Evolutionary conservation across 345 rosid genomes (phyloP).

Genomic region (Salix viminalis): DNA sequence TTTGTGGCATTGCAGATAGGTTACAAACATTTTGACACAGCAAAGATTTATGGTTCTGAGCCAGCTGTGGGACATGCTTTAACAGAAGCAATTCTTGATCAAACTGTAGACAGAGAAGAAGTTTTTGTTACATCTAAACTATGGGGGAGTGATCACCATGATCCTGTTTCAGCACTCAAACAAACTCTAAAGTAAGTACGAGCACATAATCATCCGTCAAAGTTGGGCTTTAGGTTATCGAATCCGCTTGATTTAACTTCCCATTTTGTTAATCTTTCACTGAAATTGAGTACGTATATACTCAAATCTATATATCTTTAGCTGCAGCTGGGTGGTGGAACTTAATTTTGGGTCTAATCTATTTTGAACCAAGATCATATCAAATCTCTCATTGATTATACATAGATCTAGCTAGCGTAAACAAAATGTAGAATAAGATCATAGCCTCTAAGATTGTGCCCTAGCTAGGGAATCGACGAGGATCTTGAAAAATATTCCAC

Average conservation of each 20-base stretch:
- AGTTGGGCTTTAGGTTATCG: neutral
- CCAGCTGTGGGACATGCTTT: conserved; percentile 72
- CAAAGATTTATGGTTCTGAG: conserved; percentile 80
- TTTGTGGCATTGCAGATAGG: conserved; percentile 48
- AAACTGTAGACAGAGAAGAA: conserved; percentile 49
- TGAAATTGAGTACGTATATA: neutral
- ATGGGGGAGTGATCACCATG: conserved; percentile 80
- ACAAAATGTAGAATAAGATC: too few species aligned
- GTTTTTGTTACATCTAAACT: conserved; percentile 77
- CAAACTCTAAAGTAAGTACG: conserved; percentile 47
- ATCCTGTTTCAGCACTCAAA: conserved; percentile 66
- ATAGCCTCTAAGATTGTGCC: neutral
- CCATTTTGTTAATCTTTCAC: neutral
- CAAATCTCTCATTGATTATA: too few species aligned
- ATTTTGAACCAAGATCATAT: neutral
- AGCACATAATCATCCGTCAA: neutral
- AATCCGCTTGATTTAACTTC: neutral
- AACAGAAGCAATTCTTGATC: conserved; percentile 36
- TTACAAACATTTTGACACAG: conserved; percentile 86
- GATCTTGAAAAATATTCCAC: conserved; percentile 6
- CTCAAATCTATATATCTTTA: neutral
- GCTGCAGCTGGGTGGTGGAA: neutral
- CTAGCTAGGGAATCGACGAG: neutral
- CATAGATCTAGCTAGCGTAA: too few species aligned
- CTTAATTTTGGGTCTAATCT: neutral